These are phyloP conservation scores for Penicillium sp. DNA, from an alignment of 2,329 filamentous ascomycete genomes.

Conservation along the genomic window DNA sequence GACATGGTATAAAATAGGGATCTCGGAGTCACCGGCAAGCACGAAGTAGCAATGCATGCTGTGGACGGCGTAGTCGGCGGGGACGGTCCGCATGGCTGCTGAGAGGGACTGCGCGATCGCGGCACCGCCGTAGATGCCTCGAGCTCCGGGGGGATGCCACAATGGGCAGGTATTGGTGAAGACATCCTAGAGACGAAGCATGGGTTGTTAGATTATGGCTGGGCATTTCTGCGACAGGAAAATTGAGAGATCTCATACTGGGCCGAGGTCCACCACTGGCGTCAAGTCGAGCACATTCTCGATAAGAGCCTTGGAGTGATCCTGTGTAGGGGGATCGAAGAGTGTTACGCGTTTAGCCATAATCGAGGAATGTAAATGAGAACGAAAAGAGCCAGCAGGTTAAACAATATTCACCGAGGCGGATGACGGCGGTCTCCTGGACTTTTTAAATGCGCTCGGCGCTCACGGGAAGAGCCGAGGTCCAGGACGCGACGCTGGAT, in stretches of 20 bases:
- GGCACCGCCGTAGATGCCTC: constrained; percentile 89
- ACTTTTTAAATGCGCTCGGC: constrained; percentile 11
- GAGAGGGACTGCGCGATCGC: constrained; percentile 90
- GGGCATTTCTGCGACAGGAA: neutral
- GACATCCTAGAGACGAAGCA: constrained; percentile 62
- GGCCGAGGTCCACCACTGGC: constrained; percentile 60
- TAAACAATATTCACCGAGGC: neutral
- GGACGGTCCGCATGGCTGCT: constrained; percentile 85
- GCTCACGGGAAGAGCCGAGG: constrained; percentile 15
- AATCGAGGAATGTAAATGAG: neutral
- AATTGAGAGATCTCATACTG: constrained; percentile 52
- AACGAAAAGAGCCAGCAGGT: neutral
- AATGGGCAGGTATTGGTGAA: constrained; percentile 91
- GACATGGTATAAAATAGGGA: constrained; percentile 91
- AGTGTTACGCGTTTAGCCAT: constrained; percentile 55
- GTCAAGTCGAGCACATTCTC: constrained; percentile 88
- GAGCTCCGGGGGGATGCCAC: constrained; percentile 88
- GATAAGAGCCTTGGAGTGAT: constrained; percentile 72
- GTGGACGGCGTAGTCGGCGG: constrained; percentile 75
- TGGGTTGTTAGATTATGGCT: neutral
- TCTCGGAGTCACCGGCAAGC: constrained; percentile 77
- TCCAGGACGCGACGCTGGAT: constrained; percentile 6
- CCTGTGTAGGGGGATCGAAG: constrained; percentile 70
- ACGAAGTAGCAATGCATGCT: constrained; percentile 99
- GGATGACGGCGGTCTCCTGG: constrained; percentile 13